phyloP scores from a whole-genome alignment of 257 asterid species.

The Verbena officinalis region DNA sequence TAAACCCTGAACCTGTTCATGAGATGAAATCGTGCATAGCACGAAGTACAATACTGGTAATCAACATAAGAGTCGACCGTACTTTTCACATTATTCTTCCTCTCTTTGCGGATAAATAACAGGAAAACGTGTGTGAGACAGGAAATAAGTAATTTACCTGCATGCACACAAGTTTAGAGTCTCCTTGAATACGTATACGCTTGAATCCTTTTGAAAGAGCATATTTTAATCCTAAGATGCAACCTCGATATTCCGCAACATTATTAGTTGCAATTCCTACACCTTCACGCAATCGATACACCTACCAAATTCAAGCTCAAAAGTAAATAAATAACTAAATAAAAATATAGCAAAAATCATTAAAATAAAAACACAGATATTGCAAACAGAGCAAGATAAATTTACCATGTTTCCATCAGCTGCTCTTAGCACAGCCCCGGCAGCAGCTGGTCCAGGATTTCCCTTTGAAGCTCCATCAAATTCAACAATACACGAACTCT shows the following conservation, averaged over 20 bases:
- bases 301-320: constrained; percentile 34
- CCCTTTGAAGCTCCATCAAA: constrained; percentile 64
- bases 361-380: too few relatives aligned
- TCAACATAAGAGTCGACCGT: too few relatives aligned
- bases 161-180: constrained; percentile 73
- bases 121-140: background rate
- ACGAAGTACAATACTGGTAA: too few relatives aligned
- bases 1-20: constrained; percentile 56
- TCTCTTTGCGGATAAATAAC: background rate
- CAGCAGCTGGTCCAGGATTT: constrained; percentile 61
- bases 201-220: constrained; percentile 76
- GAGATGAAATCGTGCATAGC: background rate
- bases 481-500: constrained; percentile 45
- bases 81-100: background rate
- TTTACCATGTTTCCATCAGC: constrained; percentile 51
- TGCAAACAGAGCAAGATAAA: background rate
- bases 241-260: constrained; percentile 74
- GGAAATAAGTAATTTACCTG: constrained; percentile 44
- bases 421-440: constrained; percentile 53
- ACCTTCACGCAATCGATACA: constrained; percentile 74
- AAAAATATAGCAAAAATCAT: too few relatives aligned
- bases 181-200: constrained; percentile 63
- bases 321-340: background rate
- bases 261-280: constrained; percentile 75
- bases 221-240: constrained; percentile 67